These are phyloP conservation scores for Larix sibirica DNA, from an alignment of 83 land plant species.

Conservation along the genomic window DNA sequence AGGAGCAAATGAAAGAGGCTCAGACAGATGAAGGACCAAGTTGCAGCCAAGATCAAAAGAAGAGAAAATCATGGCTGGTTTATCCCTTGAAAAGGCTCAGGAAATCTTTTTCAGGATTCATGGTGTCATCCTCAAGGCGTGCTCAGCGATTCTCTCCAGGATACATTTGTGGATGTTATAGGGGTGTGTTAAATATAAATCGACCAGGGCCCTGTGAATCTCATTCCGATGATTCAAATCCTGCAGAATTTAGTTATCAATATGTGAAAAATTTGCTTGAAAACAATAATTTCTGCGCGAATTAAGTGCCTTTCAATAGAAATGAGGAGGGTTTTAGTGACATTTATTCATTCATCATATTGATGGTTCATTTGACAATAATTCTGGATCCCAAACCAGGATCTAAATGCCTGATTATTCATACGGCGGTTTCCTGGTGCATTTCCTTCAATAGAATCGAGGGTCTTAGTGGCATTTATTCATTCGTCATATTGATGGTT, in stretches of 20 bases:
- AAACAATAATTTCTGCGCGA: neutral
- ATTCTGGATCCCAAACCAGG: too few relatives aligned
- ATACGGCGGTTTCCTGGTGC: too few relatives aligned
- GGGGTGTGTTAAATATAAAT: neutral
- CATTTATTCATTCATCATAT: neutral
- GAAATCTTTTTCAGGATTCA: neutral
- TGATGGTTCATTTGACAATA: neutral
- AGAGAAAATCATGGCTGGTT: neutral
- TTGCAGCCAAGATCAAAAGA: neutral
- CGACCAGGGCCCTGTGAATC: neutral
- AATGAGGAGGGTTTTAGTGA: neutral
- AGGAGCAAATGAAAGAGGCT: neutral
- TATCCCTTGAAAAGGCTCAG: neutral
- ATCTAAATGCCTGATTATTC: too few relatives aligned
- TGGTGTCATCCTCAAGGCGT: neutral
- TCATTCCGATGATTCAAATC: slow-evolving; percentile 1
- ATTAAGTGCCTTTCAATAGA: neutral
- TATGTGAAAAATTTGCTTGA: slow-evolving; percentile 12
- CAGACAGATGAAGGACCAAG: neutral
- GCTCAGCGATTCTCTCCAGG: neutral
- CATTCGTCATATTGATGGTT: neutral
- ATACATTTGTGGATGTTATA: neutral
- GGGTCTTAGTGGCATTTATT: neutral
- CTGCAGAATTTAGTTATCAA: neutral
- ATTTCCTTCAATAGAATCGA: neutral